Percentiles rank a stretch among this genome's conserved stretches.
phyloP scores from a whole-genome alignment of 768 basidiomycete species.

The Trichaptum fuscoviolaceum region DNA sequence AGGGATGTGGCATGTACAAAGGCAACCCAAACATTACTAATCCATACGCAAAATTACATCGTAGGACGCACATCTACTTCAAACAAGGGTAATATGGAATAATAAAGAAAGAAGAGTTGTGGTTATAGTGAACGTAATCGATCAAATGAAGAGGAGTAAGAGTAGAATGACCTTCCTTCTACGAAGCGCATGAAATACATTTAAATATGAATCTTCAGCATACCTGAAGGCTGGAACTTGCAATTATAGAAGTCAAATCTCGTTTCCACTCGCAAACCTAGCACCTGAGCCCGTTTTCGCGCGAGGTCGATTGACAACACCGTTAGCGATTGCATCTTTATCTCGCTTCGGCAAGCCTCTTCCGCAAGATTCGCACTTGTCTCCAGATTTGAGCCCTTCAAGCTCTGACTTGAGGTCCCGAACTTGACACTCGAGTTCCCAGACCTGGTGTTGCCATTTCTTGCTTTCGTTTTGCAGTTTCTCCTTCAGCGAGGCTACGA shows the following conservation, averaged over 20 bases:
- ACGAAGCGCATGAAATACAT: background rate
- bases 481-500: constrained; percentile 53
- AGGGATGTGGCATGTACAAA: background rate
- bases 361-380: constrained; percentile 60
- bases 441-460: constrained; percentile 67
- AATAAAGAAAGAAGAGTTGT: background rate
- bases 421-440: constrained; percentile 72
- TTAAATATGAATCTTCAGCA: background rate
- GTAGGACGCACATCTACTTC: background rate
- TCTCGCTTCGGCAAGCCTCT: constrained; percentile 31
- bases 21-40: background rate
- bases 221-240: background rate
- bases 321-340: constrained; percentile 3
- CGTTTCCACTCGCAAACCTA: constrained; percentile 47
- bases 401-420: constrained; percentile 67
- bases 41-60: background rate
- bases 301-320: constrained; percentile 59
- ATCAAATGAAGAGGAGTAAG: background rate
- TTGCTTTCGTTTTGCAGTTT: constrained; percentile 52
- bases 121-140: background rate
- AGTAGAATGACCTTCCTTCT: background rate
- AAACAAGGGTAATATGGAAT: background rate
- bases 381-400: constrained; percentile 44
- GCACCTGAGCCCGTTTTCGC: constrained; percentile 60
- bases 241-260: background rate